Percentiles rank a stretch among this genome's conserved stretches.
Evolutionary conservation across 2,329 filamentous ascomycete species (phyloP).

Genomic region (Ophiocordyceps robertsii): DNA sequence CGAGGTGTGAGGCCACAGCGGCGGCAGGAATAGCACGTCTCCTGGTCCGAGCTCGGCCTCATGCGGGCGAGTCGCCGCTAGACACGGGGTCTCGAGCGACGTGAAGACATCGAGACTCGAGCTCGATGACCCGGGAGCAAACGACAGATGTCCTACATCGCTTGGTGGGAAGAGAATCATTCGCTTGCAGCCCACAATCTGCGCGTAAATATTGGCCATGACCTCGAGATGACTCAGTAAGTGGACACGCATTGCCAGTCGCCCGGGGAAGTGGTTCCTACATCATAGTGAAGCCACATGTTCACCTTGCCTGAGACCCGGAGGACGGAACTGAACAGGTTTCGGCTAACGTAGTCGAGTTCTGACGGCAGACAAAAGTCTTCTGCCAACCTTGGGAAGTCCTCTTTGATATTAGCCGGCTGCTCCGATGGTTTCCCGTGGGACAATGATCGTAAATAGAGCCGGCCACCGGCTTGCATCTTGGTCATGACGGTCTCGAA

Average conservation of each 20-base stretch:
- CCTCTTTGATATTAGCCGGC: conserved; percentile 54
- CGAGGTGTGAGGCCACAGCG: conserved; percentile 73
- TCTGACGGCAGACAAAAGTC: conserved; percentile 59
- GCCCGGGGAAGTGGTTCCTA: conserved; percentile 19
- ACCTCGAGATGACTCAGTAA: conserved; percentile 33
- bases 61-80: conserved; percentile 44
- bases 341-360: conserved; percentile 43
- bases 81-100: conserved; percentile 22
- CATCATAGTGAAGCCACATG: conserved; percentile 87
- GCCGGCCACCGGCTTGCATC: conserved; percentile 41
- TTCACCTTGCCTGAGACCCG: conserved; percentile 68
- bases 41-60: conserved; percentile 55
- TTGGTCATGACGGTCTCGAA: conserved; percentile 55
- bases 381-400: conserved; percentile 55
- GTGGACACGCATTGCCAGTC: neutral
- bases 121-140: conserved; percentile 66
- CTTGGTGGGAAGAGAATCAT: conserved; percentile 67
- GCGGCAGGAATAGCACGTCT: conserved; percentile 68
- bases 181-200: conserved; percentile 60
- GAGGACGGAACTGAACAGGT: conserved; percentile 64
- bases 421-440: conserved; percentile 50
- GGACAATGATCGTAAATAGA: conserved; percentile 73
- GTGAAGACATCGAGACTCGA: conserved; percentile 64
- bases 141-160: conserved; percentile 56
- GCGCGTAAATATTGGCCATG: conserved; percentile 77